phyloP scores from a whole-genome alignment of 768 basidiomycete species.

The Leucosporidium yakuticum region DNA sequence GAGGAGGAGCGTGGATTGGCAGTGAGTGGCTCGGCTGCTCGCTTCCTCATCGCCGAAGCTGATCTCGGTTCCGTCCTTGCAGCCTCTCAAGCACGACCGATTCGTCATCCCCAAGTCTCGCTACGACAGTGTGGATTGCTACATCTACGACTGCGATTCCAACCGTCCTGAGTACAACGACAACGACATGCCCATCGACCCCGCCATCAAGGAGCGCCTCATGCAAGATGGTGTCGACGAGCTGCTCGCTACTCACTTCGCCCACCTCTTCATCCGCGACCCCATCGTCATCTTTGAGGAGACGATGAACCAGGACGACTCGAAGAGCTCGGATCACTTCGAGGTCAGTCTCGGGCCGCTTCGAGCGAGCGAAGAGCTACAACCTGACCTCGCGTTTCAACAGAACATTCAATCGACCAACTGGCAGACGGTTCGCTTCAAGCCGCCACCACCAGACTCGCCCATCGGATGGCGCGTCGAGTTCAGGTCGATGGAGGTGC shows the following conservation, averaged over 20 bases:
- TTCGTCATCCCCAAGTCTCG: slow-evolving; percentile 90
- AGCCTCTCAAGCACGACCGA: slow-evolving; percentile 71
- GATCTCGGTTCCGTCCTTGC: not conserved
- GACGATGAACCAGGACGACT: slow-evolving; percentile 85
- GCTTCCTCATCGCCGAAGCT: not conserved
- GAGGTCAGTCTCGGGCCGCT: slow-evolving; percentile 54
- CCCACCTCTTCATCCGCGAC: slow-evolving; percentile 95
- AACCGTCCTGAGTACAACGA: slow-evolving; percentile 96
- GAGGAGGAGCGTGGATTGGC: slow-evolving; percentile 86
- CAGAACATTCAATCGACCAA: slow-evolving; percentile 99
- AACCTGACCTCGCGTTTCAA: not conserved
- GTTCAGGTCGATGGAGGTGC: slow-evolving; percentile 98
- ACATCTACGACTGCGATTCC: slow-evolving; percentile 68
- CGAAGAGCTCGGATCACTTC: slow-evolving; percentile 83
- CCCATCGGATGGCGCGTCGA: slow-evolving; percentile 96
- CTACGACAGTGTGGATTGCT: slow-evolving; percentile 91
- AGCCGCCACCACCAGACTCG: slow-evolving; percentile 90
- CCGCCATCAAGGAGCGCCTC: slow-evolving; percentile 65
- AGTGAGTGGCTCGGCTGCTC: slow-evolving; percentile 46
- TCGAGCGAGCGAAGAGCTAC: not conserved
- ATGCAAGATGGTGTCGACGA: slow-evolving; percentile 77
- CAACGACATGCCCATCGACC: slow-evolving; percentile 69
- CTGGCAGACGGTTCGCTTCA: slow-evolving; percentile 98
- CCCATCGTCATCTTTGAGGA: slow-evolving; percentile 93
- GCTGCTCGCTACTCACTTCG: slow-evolving; percentile 78